Evolutionary conservation across 331 rosid species (phyloP), one percentile per base, ranked within the genome.

Genomic region (Phaseolus coccineus): DNA sequence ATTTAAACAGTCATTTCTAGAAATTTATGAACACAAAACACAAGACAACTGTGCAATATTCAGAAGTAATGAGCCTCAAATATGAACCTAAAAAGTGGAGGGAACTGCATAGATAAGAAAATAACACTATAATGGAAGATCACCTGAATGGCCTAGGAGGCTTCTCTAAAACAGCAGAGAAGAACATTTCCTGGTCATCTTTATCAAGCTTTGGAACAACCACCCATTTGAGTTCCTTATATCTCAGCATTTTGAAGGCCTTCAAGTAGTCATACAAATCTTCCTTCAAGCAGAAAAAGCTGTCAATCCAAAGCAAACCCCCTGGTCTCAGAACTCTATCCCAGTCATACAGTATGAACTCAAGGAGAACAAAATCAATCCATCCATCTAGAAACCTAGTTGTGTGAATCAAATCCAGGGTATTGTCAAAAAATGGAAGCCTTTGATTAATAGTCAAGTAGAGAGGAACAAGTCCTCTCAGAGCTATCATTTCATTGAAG

Each of bases 271-370:
- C 91, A 83, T 79, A 82, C 84, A 92, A 85, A 78, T 92, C 96
- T 77, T 87, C 90, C 64, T 87, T 83, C 81, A 81, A 68, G 73
- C 96, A 90, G 56, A 92, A 92, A 87, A 90, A 90, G 69, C 92
- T 86, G 25, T 90, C 97, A 80, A 92, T 85, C 97, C 97, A 92
- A 30, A 92, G 73, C 82, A 92, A 77, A 19, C 97, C 96, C 4
- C 97, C 93, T 5, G 97, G 97, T 80, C 93, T 90, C 75, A 92
- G 31, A 80, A 87, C 93, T 68, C 93, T 89, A 56, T 90, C 96
- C 96, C 96, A 90, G 63, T 92, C 97, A 76, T 77, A 89, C 87
- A 92, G 39, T 9, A 92, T 77, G 72, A 92, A 92, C 42, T 92
- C 97, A 69, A 92, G 84, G 25, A 92, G 86, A 81, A 92, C 86